Evolutionary conservation across 75 land plant genomes (phyloP), one percentile per base, ranked within the genome.

Genomic region (Pinus taeda): DNA sequence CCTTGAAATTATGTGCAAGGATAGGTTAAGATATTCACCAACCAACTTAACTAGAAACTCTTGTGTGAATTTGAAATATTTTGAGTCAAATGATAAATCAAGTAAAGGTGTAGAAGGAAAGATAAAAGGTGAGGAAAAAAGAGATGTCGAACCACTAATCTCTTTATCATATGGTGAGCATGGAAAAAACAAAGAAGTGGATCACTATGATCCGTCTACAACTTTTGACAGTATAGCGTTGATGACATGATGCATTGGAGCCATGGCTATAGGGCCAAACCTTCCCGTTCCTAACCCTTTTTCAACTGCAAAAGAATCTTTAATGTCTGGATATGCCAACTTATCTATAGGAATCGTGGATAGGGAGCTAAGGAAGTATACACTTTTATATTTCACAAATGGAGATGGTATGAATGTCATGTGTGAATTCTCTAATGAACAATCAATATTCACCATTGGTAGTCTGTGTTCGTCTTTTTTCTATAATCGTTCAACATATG

Each of bases 201-300:
- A 77, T 29, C 57, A 17, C 8, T 21, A 74, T 55, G 49, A 12
- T 64, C 42, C 14, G 21, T 24, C 21, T 33, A 74, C 75, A 49
- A 71, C 57, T 57, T 80, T 75, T 70, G 66, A 67, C 59, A 73
- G 74, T 37, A 56, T 88, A 74, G 78, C 70, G 4, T 67, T 92
- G 76, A 85, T 84, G 78, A 4, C 82, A 79, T 39, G 82, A 80
- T 70, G 87, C 90, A 60, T 75, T 97, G 39, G 98, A 97, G 56
- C 88, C 95, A 63, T 97, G 99, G 99, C 73, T 97, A 80, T 87
- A 26, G 26, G 77, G 71, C 81, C 92, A 73, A 78, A 83, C 63
- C 60, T 84, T 26, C 26, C 26, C 59, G 64, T 65, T 55, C 59
- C 80, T 53, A 75, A 66, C 4, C 33, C 59, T 33, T 57, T 33